Evolutionary conservation across 148 eudicot genomes (phyloP).

Genomic region (Salicornia ramosissima): DNA sequence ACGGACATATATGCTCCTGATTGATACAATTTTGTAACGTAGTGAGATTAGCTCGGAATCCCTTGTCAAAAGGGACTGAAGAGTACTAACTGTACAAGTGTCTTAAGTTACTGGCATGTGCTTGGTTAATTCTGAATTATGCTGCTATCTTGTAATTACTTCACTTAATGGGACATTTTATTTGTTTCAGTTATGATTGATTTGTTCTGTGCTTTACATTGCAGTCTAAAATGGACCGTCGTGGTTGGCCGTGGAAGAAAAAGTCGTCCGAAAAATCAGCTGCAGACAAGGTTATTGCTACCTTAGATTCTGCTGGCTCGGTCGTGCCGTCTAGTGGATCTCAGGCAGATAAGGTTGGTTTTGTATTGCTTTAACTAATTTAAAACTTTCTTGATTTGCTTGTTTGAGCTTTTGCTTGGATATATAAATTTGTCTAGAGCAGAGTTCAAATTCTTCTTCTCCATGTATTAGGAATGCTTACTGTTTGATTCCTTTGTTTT

Average conservation of each 20-base stretch:
- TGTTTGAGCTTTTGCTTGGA: too few relatives aligned
- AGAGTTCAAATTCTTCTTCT: too few relatives aligned
- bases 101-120: not conserved
- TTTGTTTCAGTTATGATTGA: not conserved
- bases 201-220: conserved; percentile 1
- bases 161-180: conserved; percentile 1
- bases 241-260: conserved; percentile 99
- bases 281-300: conserved; percentile 55
- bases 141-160: conserved; percentile 10
- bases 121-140: not conserved
- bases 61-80: not conserved
- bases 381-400: too few relatives aligned
- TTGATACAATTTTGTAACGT: too few relatives aligned
- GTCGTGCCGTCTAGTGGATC: conserved; percentile 40
- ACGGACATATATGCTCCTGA: too few relatives aligned
- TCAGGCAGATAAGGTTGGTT: conserved; percentile 59
- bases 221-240: conserved; percentile 64
- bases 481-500: too few relatives aligned
- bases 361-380: not conserved
- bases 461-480: too few relatives aligned
- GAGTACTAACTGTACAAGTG: not conserved
- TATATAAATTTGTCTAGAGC: not conserved
- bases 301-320: conserved; percentile 50
- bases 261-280: conserved; percentile 78
- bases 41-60: too few relatives aligned